These are phyloP conservation scores for Suhomyces pyralidae DNA, from an alignment of 805 yeast genomes.

Conservation along the genomic window DNA sequence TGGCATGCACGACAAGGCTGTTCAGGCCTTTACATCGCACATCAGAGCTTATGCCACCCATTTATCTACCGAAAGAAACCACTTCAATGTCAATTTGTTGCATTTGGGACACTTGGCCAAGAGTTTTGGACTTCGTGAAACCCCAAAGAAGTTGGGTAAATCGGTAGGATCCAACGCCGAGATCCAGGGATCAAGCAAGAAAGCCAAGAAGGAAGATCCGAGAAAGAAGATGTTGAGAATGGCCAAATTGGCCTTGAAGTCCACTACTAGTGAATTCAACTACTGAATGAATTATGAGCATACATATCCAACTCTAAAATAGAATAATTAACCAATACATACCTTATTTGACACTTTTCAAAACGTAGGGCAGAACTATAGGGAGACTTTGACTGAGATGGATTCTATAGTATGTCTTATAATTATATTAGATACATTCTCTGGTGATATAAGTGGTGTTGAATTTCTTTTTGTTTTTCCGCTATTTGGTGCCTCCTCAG, in stretches of 20 bases:
- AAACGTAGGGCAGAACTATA: neutral
- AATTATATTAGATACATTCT: too few species aligned
- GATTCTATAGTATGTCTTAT: too few species aligned
- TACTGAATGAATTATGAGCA: constrained; percentile 25
- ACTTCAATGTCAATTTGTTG: constrained; percentile 74
- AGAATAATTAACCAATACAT: too few species aligned
- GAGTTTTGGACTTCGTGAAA: constrained; percentile 89
- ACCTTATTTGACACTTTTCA: too few species aligned
- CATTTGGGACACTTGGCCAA: constrained; percentile 97
- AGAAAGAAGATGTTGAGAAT: constrained; percentile 69
- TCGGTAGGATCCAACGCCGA: constrained; percentile 30
- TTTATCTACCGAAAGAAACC: constrained; percentile 70
- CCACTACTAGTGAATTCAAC: constrained; percentile 73
- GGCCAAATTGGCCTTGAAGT: constrained; percentile 66
- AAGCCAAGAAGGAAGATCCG: constrained; percentile 60
- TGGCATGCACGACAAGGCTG: constrained; percentile 60
- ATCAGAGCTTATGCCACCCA: constrained; percentile 96
- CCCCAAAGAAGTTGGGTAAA: constrained; percentile 77
- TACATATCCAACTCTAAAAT: too few species aligned
- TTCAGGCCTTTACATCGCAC: constrained; percentile 82
- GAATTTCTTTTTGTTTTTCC: too few species aligned
- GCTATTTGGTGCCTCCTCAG: too few species aligned
- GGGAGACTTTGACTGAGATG: too few species aligned
- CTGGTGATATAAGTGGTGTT: neutral
- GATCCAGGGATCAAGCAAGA: constrained; percentile 27